Base-by-base conservation (phyloP, 192 early-diverging fungal genomes). In the Podila epigama region DNA sequence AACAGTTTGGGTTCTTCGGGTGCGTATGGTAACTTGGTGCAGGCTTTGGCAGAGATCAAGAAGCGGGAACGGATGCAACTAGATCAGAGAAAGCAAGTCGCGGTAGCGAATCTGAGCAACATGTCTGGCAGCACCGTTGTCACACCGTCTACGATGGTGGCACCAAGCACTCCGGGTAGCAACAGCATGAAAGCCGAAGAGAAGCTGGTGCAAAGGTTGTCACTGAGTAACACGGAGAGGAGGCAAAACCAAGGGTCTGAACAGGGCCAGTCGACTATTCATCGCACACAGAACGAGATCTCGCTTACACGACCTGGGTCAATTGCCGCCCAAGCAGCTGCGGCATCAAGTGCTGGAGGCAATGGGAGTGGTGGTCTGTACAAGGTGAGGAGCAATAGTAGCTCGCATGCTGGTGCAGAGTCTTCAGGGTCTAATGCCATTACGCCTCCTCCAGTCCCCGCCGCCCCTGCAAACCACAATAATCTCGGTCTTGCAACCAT, bases 1-100 rank as follows among this genome's bases (percentile, higher is more conserved):
- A 72, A 72, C 63, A 66, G 63, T 72, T 72, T 72, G 44, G 70
- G 70, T 2, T 32, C 58, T 13, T 72, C 70, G 7, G 70, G 70
- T 11, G 57, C 70, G 8, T 72, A 72, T 55, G 70, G 70, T 20
- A 72, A 72, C 32, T 32, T 72, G 5, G 70, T 66, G 11, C 70
- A 65, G 13, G 61, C 69, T 2, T 32, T 72, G 33, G 70, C 63
- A 22, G 70, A 71, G 27, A 71, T 71, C 53, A 63, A 63, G 53
- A 63, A 51, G 18, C 52, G 61, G 18, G 67, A 69, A 31, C 51
- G 44, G n/a, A 18, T 48, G 7, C 44, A 60, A 22, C 8, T 39
- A 42, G 39, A 15, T 13, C 60, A 63, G 44, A 48, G 44, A 15
- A 18, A 48, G 44, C n/a, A 8, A 18, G 16, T 7, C n/a, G n/a